Evolutionary conservation across 2,329 filamentous ascomycete genomes (phyloP).

Genomic region (Lasiodiplodia citricola): DNA sequence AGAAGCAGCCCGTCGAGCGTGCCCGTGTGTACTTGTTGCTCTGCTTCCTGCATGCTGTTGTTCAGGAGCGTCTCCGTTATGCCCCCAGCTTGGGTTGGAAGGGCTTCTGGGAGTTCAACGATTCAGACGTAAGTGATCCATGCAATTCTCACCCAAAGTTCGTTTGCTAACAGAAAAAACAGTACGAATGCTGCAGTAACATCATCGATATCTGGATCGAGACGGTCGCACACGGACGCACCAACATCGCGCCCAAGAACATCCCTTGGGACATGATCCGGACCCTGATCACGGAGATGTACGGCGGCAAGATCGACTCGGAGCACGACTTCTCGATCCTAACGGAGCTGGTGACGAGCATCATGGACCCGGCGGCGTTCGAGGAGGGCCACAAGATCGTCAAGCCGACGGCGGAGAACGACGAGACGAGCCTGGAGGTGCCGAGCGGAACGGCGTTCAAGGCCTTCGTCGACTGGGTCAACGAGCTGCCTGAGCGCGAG

Average conservation of each 20-base stretch:
- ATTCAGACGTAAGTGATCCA: slow-evolving; percentile 68
- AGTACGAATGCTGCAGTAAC: slow-evolving; percentile 92
- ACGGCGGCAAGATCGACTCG: slow-evolving; percentile 96
- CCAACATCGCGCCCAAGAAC: slow-evolving; percentile 90
- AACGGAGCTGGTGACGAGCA: slow-evolving; percentile 71
- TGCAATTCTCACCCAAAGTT: too few species aligned
- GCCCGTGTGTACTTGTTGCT: slow-evolving; percentile 87
- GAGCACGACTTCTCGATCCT: slow-evolving; percentile 81
- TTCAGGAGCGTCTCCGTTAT: slow-evolving; percentile 93
- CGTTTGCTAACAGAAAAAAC: too few species aligned
- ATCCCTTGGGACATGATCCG: slow-evolving; percentile 97
- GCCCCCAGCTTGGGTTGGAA: slow-evolving; percentile 96
- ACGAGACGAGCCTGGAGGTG: slow-evolving; percentile 63
- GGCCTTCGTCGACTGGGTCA: slow-evolving; percentile 91
- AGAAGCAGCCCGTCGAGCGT: slow-evolving; percentile 87
- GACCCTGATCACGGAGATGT: slow-evolving; percentile 89
- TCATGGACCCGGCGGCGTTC: slow-evolving; percentile 87
- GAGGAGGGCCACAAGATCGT: slow-evolving; percentile 92
- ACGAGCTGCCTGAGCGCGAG: slow-evolving; percentile 89
- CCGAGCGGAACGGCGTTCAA: slow-evolving; percentile 81
- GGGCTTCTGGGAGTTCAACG: slow-evolving; percentile 99
- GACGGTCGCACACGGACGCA: slow-evolving; percentile 77
- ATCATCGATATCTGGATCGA: slow-evolving; percentile 97
- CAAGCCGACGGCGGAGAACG: slow-evolving; percentile 54
- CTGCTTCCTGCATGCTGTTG: slow-evolving; percentile 92